Evolutionary conservation across 768 basidiomycete genomes (phyloP).

Genomic region (Lentinula sp.): DNA sequence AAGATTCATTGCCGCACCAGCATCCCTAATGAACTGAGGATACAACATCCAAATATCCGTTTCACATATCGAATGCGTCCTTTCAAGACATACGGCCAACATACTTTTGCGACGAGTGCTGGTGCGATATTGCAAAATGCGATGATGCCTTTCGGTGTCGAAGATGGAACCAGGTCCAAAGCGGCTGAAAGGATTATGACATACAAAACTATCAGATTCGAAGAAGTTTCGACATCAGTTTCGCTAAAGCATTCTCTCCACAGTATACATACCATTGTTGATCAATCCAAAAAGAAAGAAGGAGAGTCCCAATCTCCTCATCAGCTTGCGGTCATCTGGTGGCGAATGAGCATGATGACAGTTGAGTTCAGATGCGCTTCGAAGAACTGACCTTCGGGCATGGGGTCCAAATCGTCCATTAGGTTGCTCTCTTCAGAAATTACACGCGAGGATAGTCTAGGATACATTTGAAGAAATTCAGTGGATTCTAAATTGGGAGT

Average conservation of each 20-base stretch:
- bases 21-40: slow-evolving; percentile 79
- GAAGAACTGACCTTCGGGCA: neutral
- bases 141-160: slow-evolving; percentile 92
- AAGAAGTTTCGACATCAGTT: neutral
- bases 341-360: neutral
- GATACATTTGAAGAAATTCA: neutral
- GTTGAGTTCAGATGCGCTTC: neutral
- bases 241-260: slow-evolving; percentile 5
- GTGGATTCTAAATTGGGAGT: neutral
- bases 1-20: slow-evolving; percentile 46
- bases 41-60: slow-evolving; percentile 70
- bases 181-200: slow-evolving; percentile 97
- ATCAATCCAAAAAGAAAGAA: slow-evolving; percentile 92
- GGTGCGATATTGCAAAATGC: slow-evolving; percentile 95
- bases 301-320: slow-evolving; percentile 44
- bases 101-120: slow-evolving; percentile 78
- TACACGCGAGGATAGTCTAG: neutral
- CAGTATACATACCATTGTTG: slow-evolving; percentile 64
- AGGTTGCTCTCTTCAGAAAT: slow-evolving; percentile 1
- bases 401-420: neutral
- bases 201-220: slow-evolving; percentile 62
- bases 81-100: slow-evolving; percentile 86
- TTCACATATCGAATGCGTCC: slow-evolving; percentile 79
- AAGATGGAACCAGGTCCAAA: slow-evolving; percentile 85
- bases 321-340: slow-evolving; percentile 21